These are phyloP conservation scores for Plasmodium vivax DNA, from an alignment of 169 alveolate genomes.

Conservation along the genomic window DNA sequence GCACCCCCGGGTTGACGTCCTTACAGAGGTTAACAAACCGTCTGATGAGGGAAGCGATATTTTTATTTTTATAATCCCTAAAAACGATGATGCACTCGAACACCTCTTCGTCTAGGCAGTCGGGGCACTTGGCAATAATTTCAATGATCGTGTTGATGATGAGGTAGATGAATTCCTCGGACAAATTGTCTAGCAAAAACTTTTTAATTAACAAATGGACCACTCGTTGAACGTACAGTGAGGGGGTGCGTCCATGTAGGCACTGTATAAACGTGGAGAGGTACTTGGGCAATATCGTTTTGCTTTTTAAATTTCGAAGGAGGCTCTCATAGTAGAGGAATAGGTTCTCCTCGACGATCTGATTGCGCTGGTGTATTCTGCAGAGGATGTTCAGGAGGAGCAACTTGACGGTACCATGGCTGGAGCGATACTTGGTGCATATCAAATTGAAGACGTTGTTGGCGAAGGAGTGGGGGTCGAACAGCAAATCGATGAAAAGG, in stretches of 20 bases:
- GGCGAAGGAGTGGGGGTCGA: constrained; percentile 25
- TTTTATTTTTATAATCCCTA: constrained; percentile 51
- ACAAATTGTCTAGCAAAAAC: constrained; percentile 6
- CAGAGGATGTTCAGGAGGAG: constrained; percentile 26
- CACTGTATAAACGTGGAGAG: constrained; percentile 33
- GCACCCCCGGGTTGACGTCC: constrained; percentile 13
- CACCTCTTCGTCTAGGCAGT: constrained; percentile 22
- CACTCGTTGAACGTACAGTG: constrained; percentile 7
- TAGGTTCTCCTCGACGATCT: constrained; percentile 46
- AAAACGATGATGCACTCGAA: constrained; percentile 34
- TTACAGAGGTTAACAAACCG: constrained; percentile 38
- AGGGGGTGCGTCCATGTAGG: constrained; percentile 26
- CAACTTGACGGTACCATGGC: constrained; percentile 12
- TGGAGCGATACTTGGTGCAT: constrained; percentile 12
- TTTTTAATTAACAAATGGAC: constrained; percentile 4
- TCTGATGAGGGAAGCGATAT: constrained; percentile 1
- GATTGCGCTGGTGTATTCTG: constrained; percentile 35
- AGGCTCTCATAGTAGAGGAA: constrained; percentile 28
- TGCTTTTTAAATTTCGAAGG: not conserved
- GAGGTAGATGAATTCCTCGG: constrained; percentile 39
- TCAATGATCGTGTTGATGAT: constrained; percentile 43
- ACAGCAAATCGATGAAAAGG: constrained; percentile 20
- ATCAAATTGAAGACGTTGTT: constrained; percentile 34
- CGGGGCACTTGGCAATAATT: constrained; percentile 10
- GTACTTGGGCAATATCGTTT: constrained; percentile 7